A percentile compares a stretch with the other conserved stretches of the same genome.
phyloP scores from a whole-genome alignment of 2,329 filamentous ascomycete species.

The Pestalotiopsis fici region DNA sequence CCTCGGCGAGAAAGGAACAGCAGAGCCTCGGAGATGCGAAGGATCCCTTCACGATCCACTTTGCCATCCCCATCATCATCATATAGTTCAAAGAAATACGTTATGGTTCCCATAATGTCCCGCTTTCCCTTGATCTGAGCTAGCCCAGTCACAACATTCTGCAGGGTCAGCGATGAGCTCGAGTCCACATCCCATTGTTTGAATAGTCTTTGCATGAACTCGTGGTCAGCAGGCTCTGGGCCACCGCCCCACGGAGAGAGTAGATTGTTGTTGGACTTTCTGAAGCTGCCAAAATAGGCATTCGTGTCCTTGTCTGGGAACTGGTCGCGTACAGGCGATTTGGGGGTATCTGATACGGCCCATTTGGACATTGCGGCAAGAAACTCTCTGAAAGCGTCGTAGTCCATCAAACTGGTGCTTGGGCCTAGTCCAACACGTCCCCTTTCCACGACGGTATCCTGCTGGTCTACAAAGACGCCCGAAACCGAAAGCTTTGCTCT shows the following conservation, averaged over 20 bases:
- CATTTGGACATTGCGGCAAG: constrained; percentile 86
- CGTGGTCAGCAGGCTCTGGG: constrained; percentile 81
- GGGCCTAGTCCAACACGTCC: constrained; percentile 86
- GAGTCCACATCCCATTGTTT: constrained; percentile 83
- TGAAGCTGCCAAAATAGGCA: constrained; percentile 61
- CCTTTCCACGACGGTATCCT: constrained; percentile 67
- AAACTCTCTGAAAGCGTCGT: constrained; percentile 93
- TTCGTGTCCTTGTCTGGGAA: constrained; percentile 54
- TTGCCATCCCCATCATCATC: constrained; percentile 90
- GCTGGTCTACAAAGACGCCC: constrained; percentile 35
- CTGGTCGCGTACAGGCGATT: constrained; percentile 51
- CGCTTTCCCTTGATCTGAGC: constrained; percentile 89
- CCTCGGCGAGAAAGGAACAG: constrained; percentile 90
- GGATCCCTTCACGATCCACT: constrained; percentile 91
- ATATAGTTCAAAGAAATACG: constrained; percentile 96
- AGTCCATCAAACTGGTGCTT: constrained; percentile 94
- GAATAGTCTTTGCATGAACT: constrained; percentile 89
- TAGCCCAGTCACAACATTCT: constrained; percentile 89
- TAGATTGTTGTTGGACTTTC: constrained; percentile 40
- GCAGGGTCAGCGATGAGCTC: constrained; percentile 76
- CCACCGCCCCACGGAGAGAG: constrained; percentile 57
- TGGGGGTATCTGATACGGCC: constrained; percentile 86
- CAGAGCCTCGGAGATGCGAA: constrained; percentile 91
- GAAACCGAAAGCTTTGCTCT: constrained; percentile 50
- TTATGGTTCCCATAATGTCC: constrained; percentile 97